These are phyloP conservation scores for Staphylotrichum tortipilum DNA, from an alignment of 495 filamentous ascomycete genomes.

Conservation along the genomic window DNA sequence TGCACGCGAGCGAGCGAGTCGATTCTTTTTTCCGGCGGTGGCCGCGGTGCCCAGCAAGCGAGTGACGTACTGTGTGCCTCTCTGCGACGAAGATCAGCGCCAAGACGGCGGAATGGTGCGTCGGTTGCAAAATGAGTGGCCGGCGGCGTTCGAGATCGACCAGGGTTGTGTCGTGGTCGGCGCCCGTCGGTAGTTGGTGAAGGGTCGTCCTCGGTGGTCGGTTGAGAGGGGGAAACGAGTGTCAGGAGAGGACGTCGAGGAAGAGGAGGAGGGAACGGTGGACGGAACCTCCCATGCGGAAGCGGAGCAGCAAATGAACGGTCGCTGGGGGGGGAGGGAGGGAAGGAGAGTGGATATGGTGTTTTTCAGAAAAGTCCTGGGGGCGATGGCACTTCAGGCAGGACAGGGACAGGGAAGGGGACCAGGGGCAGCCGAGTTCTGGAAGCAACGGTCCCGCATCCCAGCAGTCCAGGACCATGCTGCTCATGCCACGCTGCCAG, in stretches of 20 bases:
- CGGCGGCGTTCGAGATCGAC: conserved; percentile 1
- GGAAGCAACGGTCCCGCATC: not conserved
- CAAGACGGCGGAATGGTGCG: conserved; percentile 1
- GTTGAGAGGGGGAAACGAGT: conserved; percentile 1
- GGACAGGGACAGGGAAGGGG: too few species aligned
- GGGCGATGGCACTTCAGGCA: too few species aligned
- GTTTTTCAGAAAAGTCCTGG: not conserved
- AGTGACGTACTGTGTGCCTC: conserved; percentile 5
- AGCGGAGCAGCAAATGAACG: not conserved
- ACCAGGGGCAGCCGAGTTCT: too few species aligned
- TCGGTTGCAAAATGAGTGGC: not conserved
- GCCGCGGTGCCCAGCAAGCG: not conserved
- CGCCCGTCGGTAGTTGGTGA: not conserved
- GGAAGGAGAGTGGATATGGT: too few species aligned
- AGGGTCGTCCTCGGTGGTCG: not conserved
- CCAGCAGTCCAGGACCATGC: too few species aligned
- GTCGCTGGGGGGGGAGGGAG: not conserved
- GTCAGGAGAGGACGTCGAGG: conserved; percentile 7
- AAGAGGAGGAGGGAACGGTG: conserved; percentile 6
- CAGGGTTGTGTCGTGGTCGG: not conserved
- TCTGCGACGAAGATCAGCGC: not conserved
- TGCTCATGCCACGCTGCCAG: not conserved
- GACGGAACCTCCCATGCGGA: not conserved
- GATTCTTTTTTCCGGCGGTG: too few species aligned
- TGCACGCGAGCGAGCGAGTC: too few species aligned